Percentiles rank a stretch among this genome's conserved stretches.
These are phyloP conservation scores for Cucurbita pepo DNA, from an alignment of 306 rosid species.

Conservation along the genomic window DNA sequence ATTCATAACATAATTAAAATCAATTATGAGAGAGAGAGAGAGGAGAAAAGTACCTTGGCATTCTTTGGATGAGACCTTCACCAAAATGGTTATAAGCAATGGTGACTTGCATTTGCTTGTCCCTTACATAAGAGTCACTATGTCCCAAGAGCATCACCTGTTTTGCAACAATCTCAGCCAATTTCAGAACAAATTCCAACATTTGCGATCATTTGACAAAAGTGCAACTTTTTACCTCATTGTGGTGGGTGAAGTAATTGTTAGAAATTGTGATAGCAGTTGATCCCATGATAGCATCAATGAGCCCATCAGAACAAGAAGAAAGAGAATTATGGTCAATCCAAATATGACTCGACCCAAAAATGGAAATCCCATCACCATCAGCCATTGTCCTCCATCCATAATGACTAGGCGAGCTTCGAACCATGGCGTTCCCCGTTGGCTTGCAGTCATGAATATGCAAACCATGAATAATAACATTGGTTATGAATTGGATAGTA, in stretches of 20 bases:
- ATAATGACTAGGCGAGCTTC: conserved; percentile 81
- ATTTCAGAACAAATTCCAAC: neutral
- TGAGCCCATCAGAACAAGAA: conserved; percentile 75
- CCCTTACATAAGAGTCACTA: conserved; percentile 70
- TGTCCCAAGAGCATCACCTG: conserved; percentile 93
- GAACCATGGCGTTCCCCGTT: conserved; percentile 91
- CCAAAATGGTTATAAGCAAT: conserved; percentile 98
- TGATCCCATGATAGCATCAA: conserved; percentile 87
- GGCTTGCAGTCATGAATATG: conserved; percentile 74
- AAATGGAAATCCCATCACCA: conserved; percentile 76
- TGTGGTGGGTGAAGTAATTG: conserved; percentile 84
- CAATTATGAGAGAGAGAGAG: neutral
- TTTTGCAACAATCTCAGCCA: neutral
- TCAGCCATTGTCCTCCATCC: conserved; percentile 97
- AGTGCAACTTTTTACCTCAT: conserved; percentile 39
- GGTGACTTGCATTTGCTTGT: conserved; percentile 94
- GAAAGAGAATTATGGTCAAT: conserved; percentile 80
- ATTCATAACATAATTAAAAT: no score
- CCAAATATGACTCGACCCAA: conserved; percentile 82
- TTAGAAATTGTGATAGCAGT: conserved; percentile 85
- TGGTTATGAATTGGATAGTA: conserved; percentile 70
- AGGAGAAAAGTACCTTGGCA: conserved; percentile 64
- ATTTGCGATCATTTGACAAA: neutral
- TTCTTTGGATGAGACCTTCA: conserved; percentile 87
- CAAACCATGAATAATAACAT: conserved; percentile 78